These are phyloP conservation scores for Hysterangium stoloniferum DNA, from an alignment of 768 basidiomycete species.

Conservation along the genomic window DNA sequence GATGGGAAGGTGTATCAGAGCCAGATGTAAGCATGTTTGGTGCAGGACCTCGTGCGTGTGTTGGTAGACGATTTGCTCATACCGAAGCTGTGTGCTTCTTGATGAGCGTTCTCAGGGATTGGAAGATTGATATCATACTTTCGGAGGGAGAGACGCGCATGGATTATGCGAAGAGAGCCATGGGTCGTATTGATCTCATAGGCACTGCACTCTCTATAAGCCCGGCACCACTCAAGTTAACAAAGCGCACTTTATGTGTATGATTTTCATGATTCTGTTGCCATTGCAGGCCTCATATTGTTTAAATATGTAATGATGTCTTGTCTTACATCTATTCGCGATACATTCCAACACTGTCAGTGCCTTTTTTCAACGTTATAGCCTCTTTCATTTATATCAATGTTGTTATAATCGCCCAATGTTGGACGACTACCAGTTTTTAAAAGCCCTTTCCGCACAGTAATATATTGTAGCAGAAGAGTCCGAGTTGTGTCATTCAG, in stretches of 20 bases:
- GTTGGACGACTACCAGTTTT: too few relatives aligned
- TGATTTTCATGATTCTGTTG: too few relatives aligned
- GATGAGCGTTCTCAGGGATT: constrained; percentile 43
- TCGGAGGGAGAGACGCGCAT: constrained; percentile 27
- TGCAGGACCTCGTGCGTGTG: constrained; percentile 41
- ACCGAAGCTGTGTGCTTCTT: constrained; percentile 48
- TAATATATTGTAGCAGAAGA: too few relatives aligned
- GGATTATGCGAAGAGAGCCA: constrained; percentile 18
- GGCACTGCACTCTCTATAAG: constrained; percentile 18
- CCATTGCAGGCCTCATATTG: too few relatives aligned
- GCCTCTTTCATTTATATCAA: too few relatives aligned
- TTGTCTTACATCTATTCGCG: too few relatives aligned
- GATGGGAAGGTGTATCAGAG: constrained; percentile 37
- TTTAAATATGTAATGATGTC: too few relatives aligned
- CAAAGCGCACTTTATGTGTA: constrained; percentile 13
- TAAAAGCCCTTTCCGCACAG: too few relatives aligned
- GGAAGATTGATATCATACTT: constrained; percentile 41
- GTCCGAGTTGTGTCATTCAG: too few relatives aligned
- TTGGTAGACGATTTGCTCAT: constrained; percentile 49
- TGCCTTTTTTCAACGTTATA: too few relatives aligned
- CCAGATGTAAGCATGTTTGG: constrained; percentile 19
- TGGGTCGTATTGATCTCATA: constrained; percentile 12
- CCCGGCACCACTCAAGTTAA: constrained; percentile 15
- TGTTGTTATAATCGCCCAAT: too few relatives aligned
- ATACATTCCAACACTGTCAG: too few relatives aligned